Percentiles rank a stretch among this genome's conserved stretches.
Conservation (phyloP, 2,329 filamentous ascomycete genomes). For the Colletotrichum australisinense region DNA sequence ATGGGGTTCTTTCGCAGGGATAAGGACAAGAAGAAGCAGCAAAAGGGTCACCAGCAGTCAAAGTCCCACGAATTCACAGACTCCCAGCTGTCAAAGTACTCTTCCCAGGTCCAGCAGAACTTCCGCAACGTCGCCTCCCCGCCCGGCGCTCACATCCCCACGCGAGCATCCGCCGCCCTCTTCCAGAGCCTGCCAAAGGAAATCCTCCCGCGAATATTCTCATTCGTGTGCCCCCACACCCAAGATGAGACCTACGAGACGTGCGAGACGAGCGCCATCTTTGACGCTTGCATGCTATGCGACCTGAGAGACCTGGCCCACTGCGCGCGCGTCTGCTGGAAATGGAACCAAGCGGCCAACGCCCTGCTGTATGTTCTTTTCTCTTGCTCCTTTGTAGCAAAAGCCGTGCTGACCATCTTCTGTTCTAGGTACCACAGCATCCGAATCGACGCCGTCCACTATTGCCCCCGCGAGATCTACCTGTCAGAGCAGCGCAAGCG, state of each 20-base stretch:
- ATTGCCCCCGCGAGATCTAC: constrained; percentile 87
- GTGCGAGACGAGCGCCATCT: constrained; percentile 82
- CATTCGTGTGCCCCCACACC: constrained; percentile 85
- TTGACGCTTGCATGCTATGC: constrained; percentile 91
- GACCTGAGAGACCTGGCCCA: constrained; percentile 89
- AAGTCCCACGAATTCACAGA: constrained; percentile 27
- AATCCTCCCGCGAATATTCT: constrained; percentile 83
- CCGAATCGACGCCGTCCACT: constrained; percentile 93
- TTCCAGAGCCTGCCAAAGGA: constrained; percentile 70
- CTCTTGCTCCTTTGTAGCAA: constrained; percentile 7
- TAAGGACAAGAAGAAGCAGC: constrained; percentile 38
- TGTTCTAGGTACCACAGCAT: constrained; percentile 82
- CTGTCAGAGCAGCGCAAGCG: constrained; percentile 84
- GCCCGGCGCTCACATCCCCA: constrained; percentile 48
- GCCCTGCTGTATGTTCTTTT: constrained; percentile 68
- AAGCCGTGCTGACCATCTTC: constrained; percentile 26
- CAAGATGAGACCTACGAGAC: constrained; percentile 82
- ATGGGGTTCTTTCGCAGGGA: constrained; percentile 35
- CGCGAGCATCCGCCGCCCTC: constrained; percentile 52
- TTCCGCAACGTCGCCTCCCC: constrained; percentile 29
- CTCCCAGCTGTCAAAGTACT: constrained; percentile 30
- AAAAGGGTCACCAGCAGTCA: constrained; percentile 11
- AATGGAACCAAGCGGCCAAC: constrained; percentile 71
- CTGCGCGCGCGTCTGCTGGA: constrained; percentile 78
- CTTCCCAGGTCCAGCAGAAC: constrained; percentile 31